phyloP scores from a whole-genome alignment of 495 filamentous ascomycete species.

The Xylaria bambusicola region DNA sequence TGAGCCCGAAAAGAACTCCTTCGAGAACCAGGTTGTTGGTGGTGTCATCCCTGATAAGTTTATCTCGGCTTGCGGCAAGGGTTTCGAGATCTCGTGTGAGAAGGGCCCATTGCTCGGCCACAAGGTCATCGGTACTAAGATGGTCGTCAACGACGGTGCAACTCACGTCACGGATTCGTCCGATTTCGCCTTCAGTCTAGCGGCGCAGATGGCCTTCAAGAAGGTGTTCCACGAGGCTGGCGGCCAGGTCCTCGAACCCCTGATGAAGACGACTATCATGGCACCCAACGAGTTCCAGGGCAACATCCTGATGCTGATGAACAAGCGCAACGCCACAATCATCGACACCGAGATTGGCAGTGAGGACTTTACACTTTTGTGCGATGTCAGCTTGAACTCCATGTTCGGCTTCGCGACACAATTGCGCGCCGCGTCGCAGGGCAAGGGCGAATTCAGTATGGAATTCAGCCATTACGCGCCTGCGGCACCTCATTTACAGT shows the following conservation, averaged over 20 bases:
- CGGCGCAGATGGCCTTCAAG: slow-evolving; percentile 95
- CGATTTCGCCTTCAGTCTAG: slow-evolving; percentile 97
- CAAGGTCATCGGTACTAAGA: slow-evolving; percentile 81
- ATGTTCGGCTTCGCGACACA: slow-evolving; percentile 97
- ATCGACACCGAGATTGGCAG: slow-evolving; percentile 92
- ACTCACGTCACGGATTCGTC: slow-evolving; percentile 98
- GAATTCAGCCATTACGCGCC: slow-evolving; percentile 95
- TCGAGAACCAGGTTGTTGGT: slow-evolving; percentile 83
- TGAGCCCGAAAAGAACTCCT: slow-evolving; percentile 72
- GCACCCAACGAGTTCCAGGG: slow-evolving; percentile 98
- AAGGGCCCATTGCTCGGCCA: slow-evolving; percentile 94
- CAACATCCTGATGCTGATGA: slow-evolving; percentile 89
- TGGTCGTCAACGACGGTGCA: slow-evolving; percentile 95
- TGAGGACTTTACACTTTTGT: slow-evolving; percentile 93
- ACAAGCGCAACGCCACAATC: slow-evolving; percentile 94
- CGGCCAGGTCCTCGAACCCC: slow-evolving; percentile 84
- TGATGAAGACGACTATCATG: slow-evolving; percentile 98
- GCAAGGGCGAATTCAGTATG: slow-evolving; percentile 99
- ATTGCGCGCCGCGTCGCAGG: slow-evolving; percentile 91
- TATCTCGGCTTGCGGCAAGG: slow-evolving; percentile 93
- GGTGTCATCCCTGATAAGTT: slow-evolving; percentile 96
- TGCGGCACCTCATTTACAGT: slow-evolving; percentile 88
- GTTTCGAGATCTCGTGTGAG: slow-evolving; percentile 80
- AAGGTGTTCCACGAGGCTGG: slow-evolving; percentile 82
- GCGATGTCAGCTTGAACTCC: slow-evolving; percentile 87